A percentile compares a stretch with the other conserved stretches of the same genome.
Evolutionary conservation across 352 stramenopile species (phyloP).

Genomic region (Phytopythium delawarense): DNA sequence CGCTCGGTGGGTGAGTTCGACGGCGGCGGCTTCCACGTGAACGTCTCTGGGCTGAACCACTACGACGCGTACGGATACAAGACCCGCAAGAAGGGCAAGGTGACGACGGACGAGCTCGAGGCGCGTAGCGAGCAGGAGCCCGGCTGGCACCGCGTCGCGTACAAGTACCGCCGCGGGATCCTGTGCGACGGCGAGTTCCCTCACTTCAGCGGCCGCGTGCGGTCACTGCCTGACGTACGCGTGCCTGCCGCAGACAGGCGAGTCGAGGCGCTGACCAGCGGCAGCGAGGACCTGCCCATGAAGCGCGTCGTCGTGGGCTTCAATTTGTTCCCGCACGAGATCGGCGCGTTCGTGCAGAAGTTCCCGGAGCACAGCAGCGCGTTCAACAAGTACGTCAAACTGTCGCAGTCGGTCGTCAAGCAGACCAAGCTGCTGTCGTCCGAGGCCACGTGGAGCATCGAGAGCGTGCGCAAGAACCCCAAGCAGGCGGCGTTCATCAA

Average conservation of each 20-base stretch:
- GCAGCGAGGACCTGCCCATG: conserved; percentile 7
- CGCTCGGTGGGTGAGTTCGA: conserved; percentile 21
- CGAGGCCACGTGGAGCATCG: conserved; percentile 38
- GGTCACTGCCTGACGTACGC: conserved; percentile 20
- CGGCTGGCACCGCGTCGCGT: conserved; percentile 42
- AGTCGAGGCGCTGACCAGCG: background rate
- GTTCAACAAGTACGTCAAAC: conserved; percentile 74
- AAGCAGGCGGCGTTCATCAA: conserved; percentile 68
- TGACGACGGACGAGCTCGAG: conserved; percentile 51
- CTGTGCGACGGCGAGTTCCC: conserved; percentile 67
- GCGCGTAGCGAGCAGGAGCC: conserved; percentile 15
- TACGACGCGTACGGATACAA: conserved; percentile 69
- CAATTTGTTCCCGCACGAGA: conserved; percentile 66
- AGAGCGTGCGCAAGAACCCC: conserved; percentile 46
- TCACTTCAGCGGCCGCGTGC: conserved; percentile 64
- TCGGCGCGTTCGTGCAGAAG: conserved; percentile 50
- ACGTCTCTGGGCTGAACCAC: conserved; percentile 40
- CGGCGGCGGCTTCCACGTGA: conserved; percentile 61
- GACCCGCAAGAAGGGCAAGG: conserved; percentile 35
- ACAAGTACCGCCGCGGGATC: conserved; percentile 55
- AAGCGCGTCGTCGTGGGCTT: conserved; percentile 76
- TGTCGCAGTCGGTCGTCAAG: conserved; percentile 56
- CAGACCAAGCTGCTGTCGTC: conserved; percentile 27
- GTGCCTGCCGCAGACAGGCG: conserved; percentile 1
- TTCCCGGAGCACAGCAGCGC: conserved; percentile 64